Percentiles rank a stretch among this genome's conserved stretches.
Conservation (phyloP, 2,329 filamentous ascomycete species). For the Cadophora sp. region DNA sequence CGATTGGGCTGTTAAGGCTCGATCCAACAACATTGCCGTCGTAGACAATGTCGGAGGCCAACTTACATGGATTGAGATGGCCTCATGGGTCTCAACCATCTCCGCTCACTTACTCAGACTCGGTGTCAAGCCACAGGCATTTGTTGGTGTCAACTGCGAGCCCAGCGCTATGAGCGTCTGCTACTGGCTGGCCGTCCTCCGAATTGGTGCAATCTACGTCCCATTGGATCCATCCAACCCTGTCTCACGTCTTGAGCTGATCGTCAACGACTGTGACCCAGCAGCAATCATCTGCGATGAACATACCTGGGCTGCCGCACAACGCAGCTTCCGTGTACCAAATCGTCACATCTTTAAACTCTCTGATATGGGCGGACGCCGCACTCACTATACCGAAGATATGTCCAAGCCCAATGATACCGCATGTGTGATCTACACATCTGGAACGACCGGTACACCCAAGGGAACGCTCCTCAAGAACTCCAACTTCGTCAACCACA, state of each 20-base stretch:
- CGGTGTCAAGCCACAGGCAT: slow-evolving; percentile 13
- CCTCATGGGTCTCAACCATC: slow-evolving; percentile 46
- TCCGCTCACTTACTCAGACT: slow-evolving; percentile 33
- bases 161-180: slow-evolving; percentile 39
- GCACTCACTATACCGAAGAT: slow-evolving; percentile 16
- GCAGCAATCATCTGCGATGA: slow-evolving; percentile 42
- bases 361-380: slow-evolving; percentile 19
- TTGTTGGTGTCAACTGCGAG: slow-evolving; percentile 28
- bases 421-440: slow-evolving; percentile 32
- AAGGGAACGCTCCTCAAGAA: slow-evolving; percentile 51
- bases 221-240: slow-evolving; percentile 45
- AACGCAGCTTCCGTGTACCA: slow-evolving; percentile 28
- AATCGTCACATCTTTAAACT: slow-evolving; percentile 11
- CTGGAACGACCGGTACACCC: slow-evolving; percentile 44
- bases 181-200: slow-evolving; percentile 46
- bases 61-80: slow-evolving; percentile 48
- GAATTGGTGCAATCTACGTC: slow-evolving; percentile 45
- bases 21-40: slow-evolving; percentile 21
- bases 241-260: slow-evolving; percentile 37
- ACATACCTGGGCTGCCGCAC: slow-evolving; percentile 15
- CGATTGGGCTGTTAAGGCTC: slow-evolving; percentile 27
- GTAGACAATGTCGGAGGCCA: slow-evolving; percentile 24
- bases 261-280: slow-evolving; percentile 44
- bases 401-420: slow-evolving; percentile 16
- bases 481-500: slow-evolving; percentile 35